A percentile compares a stretch with the other conserved stretches of the same genome.
Evolutionary conservation across 768 basidiomycete species (phyloP).

Genomic region (Termitomyces sp.): DNA sequence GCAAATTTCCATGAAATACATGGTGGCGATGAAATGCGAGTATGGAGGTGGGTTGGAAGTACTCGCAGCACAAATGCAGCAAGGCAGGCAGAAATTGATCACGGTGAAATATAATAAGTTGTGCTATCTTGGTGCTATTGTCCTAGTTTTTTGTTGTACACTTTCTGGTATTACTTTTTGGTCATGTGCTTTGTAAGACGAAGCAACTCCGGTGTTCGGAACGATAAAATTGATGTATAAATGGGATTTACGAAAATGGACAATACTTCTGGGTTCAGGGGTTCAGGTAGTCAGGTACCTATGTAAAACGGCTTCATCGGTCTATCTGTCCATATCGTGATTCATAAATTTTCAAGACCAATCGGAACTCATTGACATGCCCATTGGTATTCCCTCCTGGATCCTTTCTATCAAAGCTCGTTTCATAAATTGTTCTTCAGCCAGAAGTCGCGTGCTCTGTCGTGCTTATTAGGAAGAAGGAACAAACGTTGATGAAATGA

Average conservation of each 20-base stretch:
- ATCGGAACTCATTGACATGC: constrained; percentile 33
- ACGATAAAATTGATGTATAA: not conserved
- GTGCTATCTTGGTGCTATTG: too few species aligned
- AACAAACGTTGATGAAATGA: constrained; percentile 5
- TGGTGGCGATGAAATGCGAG: constrained; percentile 83
- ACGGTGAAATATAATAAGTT: not conserved
- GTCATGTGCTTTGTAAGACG: not conserved
- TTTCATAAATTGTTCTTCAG: constrained; percentile 97
- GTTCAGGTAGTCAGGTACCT: constrained; percentile 16
- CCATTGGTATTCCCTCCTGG: constrained; percentile 49
- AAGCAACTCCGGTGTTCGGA: not conserved
- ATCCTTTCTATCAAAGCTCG: constrained; percentile 94
- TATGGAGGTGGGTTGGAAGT: constrained; percentile 87
- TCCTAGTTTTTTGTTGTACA: not conserved
- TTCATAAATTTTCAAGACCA: constrained; percentile 23
- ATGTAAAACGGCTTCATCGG: not conserved
- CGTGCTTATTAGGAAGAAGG: constrained; percentile 10
- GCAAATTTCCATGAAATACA: constrained; percentile 77
- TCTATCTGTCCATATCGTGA: constrained; percentile 2
- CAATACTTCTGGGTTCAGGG: constrained; percentile 31
- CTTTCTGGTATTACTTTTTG: not conserved
- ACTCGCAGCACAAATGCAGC: constrained; percentile 18
- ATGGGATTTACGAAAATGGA: constrained; percentile 22
- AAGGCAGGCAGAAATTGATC: constrained; percentile 5
- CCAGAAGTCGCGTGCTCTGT: constrained; percentile 79